Base-by-base conservation (phyloP, 352 stramenopile genomes). In the Paralagenidium karlingii region DNA sequence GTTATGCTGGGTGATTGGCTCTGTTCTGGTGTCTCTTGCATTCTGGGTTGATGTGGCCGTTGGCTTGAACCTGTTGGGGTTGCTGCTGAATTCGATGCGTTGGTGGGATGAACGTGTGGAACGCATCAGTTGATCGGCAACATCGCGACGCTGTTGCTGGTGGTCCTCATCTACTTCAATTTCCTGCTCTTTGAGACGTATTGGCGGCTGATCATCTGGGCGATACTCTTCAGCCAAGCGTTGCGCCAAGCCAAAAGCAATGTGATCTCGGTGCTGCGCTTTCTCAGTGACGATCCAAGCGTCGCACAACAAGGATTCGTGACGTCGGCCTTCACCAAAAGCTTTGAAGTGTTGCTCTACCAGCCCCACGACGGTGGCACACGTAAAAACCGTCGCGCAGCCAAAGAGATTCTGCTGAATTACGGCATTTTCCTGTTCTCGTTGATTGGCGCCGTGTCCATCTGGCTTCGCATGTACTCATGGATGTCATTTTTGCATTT, bases 161-260 rank as follows among this genome's bases (percentile, higher is more conserved):
- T 89, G 46, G 49, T 82, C 32, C 68, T 92, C 32, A 77, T 85
- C 51, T 92, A 92, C 55, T 89, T 89, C 51, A 92, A 92, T 61
- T 92, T 92, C 49, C 53, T 89, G 30, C 60, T 92, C 40, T 92
- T 92, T 36, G 78, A 92, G 59, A 87, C 82, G 65, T 92, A 92
- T 54, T 38, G 89, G 49, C 63, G 76, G 5, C 58, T 92, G 27
- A 92, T 92, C 39, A 69, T 92, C 11, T 92, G 78, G 78, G 73
- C 74, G 28, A 84, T 89, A 44, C 46, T 92, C 27, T 86, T 84
- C 60, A 88, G 73, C 34, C 75, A 92, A 34, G 78, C 78, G 31
- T 61, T 92, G 51, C 73, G 78, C 3, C 75, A 86, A 38, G 75
- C 78, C 33, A 92, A 89, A 53, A 87, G 82, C 42, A 89, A 84